phyloP scores from a whole-genome alignment of 805 yeast species.

The Blastobotrys mokoenaii region DNA sequence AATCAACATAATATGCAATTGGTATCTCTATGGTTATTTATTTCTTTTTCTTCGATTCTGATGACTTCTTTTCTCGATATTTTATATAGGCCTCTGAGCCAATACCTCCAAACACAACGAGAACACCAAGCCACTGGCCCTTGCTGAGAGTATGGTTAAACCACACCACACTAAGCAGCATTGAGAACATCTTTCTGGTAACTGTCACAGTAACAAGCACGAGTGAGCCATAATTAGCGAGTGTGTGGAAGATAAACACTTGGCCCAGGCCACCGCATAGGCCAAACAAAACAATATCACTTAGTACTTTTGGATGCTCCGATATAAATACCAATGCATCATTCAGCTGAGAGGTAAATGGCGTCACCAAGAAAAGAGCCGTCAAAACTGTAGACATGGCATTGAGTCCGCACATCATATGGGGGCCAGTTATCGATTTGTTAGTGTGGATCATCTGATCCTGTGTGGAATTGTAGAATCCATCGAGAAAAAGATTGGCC shows the following conservation, averaged over 20 bases:
- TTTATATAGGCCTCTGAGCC: slow-evolving; percentile 65
- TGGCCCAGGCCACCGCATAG: slow-evolving; percentile 87
- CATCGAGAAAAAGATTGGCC: slow-evolving; percentile 71
- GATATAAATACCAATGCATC: slow-evolving; percentile 43
- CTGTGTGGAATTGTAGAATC: slow-evolving; percentile 88
- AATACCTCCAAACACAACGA: slow-evolving; percentile 77
- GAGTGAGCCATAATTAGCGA: slow-evolving; percentile 79
- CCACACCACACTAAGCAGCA: slow-evolving; percentile 78
- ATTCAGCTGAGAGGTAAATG: slow-evolving; percentile 42
- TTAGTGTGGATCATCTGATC: slow-evolving; percentile 63
- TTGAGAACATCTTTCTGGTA: slow-evolving; percentile 91
- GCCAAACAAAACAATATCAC: slow-evolving; percentile 59
- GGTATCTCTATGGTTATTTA: not conserved
- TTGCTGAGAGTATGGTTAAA: slow-evolving; percentile 67
- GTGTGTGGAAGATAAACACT: slow-evolving; percentile 79
- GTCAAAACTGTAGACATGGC: slow-evolving; percentile 35
- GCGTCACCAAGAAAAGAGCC: slow-evolving; percentile 38
- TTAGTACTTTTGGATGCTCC: slow-evolving; percentile 44
- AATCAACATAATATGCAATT: not conserved
- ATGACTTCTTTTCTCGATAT: slow-evolving; percentile 7
- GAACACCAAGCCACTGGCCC: slow-evolving; percentile 73
- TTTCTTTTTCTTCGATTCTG: not conserved
- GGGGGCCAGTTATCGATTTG: slow-evolving; percentile 64
- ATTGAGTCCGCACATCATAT: slow-evolving; percentile 71
- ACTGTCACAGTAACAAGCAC: slow-evolving; percentile 88